phyloP scores from a whole-genome alignment of 305 asterid species.

The Fraxinus sp. region DNA sequence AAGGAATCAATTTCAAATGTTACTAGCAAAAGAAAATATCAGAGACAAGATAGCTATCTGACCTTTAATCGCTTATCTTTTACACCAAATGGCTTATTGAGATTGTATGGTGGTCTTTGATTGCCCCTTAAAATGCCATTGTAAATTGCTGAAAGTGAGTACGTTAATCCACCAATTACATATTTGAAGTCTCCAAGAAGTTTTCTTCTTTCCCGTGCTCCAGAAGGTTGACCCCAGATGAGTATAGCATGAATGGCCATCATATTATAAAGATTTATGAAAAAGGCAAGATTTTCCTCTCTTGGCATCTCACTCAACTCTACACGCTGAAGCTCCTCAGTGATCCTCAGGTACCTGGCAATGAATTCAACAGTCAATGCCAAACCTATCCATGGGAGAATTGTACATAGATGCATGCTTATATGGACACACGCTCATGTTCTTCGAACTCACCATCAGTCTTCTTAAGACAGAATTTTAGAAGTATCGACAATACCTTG shows the following conservation, averaged over 20 bases:
- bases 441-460: background rate
- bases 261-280: slow-evolving; percentile 81
- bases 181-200: slow-evolving; percentile 83
- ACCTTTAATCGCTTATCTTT: slow-evolving; percentile 68
- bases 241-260: slow-evolving; percentile 83
- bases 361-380: slow-evolving; percentile 16
- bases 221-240: slow-evolving; percentile 70
- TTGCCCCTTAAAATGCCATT: slow-evolving; percentile 86
- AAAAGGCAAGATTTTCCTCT: slow-evolving; percentile 85
- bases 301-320: slow-evolving; percentile 59
- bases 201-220: slow-evolving; percentile 70
- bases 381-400: background rate
- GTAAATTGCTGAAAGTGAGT: slow-evolving; percentile 77
- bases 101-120: slow-evolving; percentile 89
- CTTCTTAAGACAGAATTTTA: background rate
- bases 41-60: slow-evolving; percentile 22
- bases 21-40: background rate
- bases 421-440: background rate
- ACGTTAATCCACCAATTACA: slow-evolving; percentile 82
- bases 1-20: slow-evolving; percentile 1
- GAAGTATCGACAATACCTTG: slow-evolving; percentile 46
- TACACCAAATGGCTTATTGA: slow-evolving; percentile 64
- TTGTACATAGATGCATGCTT: background rate
- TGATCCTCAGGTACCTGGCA: slow-evolving; percentile 73
- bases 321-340: slow-evolving; percentile 90